Evolutionary conservation across 2,329 filamentous ascomycete species (phyloP).

Genomic region (Fusarium nanum): DNA sequence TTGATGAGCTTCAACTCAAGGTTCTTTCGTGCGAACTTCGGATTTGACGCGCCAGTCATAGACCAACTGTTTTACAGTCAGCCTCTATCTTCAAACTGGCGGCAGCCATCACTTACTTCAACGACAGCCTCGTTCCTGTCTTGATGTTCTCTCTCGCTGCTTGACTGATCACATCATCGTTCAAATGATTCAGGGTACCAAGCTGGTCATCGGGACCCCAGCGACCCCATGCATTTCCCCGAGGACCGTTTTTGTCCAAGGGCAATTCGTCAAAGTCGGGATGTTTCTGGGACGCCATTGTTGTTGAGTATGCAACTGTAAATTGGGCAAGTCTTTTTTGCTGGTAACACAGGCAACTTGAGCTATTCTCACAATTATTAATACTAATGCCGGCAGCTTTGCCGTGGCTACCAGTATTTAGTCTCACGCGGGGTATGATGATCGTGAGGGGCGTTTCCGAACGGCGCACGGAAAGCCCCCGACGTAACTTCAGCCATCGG

Average conservation of each 20-base stretch:
- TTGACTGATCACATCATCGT: conserved; percentile 4
- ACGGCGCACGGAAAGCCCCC: not conserved
- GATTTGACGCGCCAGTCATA: conserved; percentile 37
- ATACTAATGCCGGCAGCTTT: not conserved
- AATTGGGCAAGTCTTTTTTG: not conserved
- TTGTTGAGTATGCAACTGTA: not conserved
- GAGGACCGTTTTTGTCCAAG: conserved; percentile 18
- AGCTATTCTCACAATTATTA: not conserved
- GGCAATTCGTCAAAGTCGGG: conserved; percentile 5
- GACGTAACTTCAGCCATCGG: not conserved
- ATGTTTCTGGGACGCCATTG: not conserved
- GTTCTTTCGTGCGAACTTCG: conserved; percentile 37
- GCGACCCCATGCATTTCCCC: conserved; percentile 16
- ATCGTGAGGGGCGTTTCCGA: not conserved
- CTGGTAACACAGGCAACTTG: not conserved
- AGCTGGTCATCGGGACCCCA: conserved; percentile 19
- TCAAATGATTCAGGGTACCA: conserved; percentile 9
- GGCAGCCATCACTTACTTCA: conserved; percentile 23
- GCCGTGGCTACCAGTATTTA: not conserved
- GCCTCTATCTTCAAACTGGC: too few species aligned
- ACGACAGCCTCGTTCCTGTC: not conserved
- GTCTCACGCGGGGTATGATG: not conserved
- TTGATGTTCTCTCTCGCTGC: conserved; percentile 19
- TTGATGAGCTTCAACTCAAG: conserved; percentile 34
- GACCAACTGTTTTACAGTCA: conserved; percentile 4